These are phyloP conservation scores for Haplographium delicatum DNA, from an alignment of 495 filamentous ascomycete genomes.

Conservation along the genomic window DNA sequence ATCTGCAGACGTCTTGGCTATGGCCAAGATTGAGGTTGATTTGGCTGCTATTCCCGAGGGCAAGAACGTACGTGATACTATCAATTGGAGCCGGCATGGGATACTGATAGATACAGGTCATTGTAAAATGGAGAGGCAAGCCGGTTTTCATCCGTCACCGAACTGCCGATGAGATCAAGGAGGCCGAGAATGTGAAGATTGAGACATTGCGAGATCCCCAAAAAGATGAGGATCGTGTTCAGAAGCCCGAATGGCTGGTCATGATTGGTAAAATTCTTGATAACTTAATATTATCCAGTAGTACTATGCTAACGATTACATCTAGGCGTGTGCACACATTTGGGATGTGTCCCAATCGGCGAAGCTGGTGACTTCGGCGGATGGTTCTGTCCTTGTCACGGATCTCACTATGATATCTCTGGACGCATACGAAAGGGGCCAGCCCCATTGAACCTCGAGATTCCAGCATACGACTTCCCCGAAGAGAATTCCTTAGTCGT, in stretches of 20 bases:
- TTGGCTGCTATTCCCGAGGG: constrained; percentile 89
- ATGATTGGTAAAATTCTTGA: constrained; percentile 72
- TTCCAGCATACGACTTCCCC: constrained; percentile 83
- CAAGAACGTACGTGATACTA: constrained; percentile 77
- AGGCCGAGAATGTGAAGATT: constrained; percentile 75
- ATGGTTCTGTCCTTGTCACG: constrained; percentile 99
- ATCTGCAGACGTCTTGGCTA: constrained; percentile 95
- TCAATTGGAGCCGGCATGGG: not conserved
- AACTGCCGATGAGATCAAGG: constrained; percentile 77
- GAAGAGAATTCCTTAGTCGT: constrained; percentile 74
- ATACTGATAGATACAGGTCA: constrained; percentile 54
- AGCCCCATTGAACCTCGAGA: constrained; percentile 93
- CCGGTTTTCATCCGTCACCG: constrained; percentile 99
- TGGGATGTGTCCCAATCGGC: constrained; percentile 98
- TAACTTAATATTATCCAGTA: not conserved
- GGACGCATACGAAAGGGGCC: constrained; percentile 94
- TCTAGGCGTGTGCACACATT: constrained; percentile 92
- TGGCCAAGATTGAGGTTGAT: constrained; percentile 99
- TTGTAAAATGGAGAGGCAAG: constrained; percentile 99
- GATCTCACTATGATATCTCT: constrained; percentile 99
- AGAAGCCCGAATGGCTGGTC: constrained; percentile 98
- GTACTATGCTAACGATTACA: constrained; percentile 14
- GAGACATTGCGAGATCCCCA: constrained; percentile 83
- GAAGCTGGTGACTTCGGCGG: constrained; percentile 97
- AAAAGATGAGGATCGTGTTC: constrained; percentile 82